Conservation (phyloP, 192 early-diverging fungal genomes). For the Backusella circina region DNA sequence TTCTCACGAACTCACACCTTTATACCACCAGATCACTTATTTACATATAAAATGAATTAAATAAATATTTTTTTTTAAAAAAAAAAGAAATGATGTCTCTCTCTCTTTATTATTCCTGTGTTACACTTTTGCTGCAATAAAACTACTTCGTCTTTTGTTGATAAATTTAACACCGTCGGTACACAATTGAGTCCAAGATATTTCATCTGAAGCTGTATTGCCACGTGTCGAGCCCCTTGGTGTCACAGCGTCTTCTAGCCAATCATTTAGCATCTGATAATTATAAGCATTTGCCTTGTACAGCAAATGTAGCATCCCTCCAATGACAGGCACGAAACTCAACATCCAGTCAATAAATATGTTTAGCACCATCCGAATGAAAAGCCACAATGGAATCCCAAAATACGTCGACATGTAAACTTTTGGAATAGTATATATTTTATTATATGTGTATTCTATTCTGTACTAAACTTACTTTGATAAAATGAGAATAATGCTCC, state of each 20-base stretch:
- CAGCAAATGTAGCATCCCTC: constrained; percentile 9
- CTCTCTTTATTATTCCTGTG: too few relatives aligned
- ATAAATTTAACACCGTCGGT: neutral
- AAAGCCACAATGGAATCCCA: constrained; percentile 18
- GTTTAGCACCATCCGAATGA: constrained; percentile 8
- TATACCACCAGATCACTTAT: neutral
- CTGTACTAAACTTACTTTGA: constrained; percentile 2
- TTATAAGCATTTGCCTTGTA: constrained; percentile 23
- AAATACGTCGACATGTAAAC: constrained; percentile 17
- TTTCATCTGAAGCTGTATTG: neutral
- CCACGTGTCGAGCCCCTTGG: neutral
- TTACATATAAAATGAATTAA: neutral
- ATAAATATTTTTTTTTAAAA: neutral
- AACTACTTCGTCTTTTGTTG: neutral
- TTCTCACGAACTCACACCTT: neutral
- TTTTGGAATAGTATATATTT: neutral
- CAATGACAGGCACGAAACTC: constrained; percentile 7
- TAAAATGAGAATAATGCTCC: constrained; percentile 10
- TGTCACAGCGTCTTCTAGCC: neutral
- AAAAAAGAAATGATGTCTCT: too few relatives aligned
- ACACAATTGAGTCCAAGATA: neutral
- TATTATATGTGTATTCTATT: too few relatives aligned
- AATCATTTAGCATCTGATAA: constrained; percentile 16
- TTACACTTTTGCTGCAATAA: neutral
- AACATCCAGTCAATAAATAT: constrained; percentile 11